A percentile compares a stretch with the other conserved stretches of the same genome.
phyloP scores from a whole-genome alignment of 73 alveolate genomes.

The Paraurostyla sp. region DNA sequence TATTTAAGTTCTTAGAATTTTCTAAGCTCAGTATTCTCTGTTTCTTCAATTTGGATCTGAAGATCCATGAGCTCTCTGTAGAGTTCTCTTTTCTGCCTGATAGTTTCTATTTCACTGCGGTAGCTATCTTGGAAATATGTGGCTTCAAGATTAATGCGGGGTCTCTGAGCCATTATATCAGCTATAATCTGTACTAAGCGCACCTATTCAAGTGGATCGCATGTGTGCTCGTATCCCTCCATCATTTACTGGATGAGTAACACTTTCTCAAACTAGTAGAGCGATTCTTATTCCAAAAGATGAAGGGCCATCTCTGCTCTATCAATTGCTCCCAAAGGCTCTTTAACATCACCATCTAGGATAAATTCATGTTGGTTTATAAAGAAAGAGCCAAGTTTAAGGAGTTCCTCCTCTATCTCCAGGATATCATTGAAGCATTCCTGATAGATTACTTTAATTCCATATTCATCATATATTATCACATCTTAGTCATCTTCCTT shows the following conservation, averaged over 20 bases:
- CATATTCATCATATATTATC: conserved; percentile 50
- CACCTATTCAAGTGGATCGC: conserved; percentile 51
- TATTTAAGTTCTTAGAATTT: conserved; percentile 33
- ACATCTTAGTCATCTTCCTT: conserved; percentile 40
- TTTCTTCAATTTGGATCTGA: conserved; percentile 23
- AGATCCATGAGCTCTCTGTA: conserved; percentile 28
- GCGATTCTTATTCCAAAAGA: conserved; percentile 1
- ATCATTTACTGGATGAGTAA: background rate
- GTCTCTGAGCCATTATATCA: conserved; percentile 55
- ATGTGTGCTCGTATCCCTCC: conserved; percentile 56
- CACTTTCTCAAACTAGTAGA: conserved; percentile 48
- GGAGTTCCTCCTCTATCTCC: conserved; percentile 52
- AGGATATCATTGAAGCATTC: conserved; percentile 40
- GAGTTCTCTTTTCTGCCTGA: conserved; percentile 29
- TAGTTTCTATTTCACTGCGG: conserved; percentile 24
- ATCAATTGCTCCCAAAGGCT: conserved; percentile 50
- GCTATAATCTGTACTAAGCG: conserved; percentile 31
- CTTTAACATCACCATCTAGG: conserved; percentile 27
- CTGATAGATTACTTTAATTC: conserved; percentile 54
- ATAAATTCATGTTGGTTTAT: conserved; percentile 38
- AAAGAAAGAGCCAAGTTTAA: conserved; percentile 38
- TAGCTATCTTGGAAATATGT: conserved; percentile 49
- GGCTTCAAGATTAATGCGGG: conserved; percentile 50
- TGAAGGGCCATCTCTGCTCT: conserved; percentile 45
- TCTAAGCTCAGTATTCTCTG: background rate